phyloP scores from a whole-genome alignment of 2,329 filamentous ascomycete genomes.

The Aspergillus sp. region DNA sequence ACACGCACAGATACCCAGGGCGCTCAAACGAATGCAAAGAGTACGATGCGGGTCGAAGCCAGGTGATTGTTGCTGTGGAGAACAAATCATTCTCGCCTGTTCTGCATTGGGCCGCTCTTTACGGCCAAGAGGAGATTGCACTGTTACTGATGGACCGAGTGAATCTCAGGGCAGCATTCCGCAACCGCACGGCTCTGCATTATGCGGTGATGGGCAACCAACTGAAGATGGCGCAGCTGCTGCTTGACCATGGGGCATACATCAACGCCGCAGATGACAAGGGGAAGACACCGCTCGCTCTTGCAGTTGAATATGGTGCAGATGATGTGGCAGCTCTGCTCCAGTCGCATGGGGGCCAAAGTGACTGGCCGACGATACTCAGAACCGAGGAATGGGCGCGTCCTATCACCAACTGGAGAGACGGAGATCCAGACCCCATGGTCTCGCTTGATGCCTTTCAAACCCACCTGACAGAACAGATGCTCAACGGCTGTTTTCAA shows the following conservation, averaged over 20 bases:
- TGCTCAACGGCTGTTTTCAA: background rate
- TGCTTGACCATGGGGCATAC: background rate
- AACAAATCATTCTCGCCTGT: background rate
- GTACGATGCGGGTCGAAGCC: background rate
- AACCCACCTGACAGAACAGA: background rate
- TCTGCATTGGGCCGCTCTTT: background rate
- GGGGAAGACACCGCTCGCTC: background rate
- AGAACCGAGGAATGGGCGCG: background rate
- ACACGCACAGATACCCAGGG: background rate
- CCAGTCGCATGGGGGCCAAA: background rate
- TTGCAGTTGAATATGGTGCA: background rate
- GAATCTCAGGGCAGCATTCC: background rate
- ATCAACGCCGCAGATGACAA: background rate
- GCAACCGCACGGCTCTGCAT: background rate
- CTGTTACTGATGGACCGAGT: background rate
- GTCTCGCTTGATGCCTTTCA: background rate
- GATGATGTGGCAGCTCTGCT: background rate
- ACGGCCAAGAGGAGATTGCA: background rate
- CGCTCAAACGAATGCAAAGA: background rate
- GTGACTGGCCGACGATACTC: background rate
- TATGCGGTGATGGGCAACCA: background rate
- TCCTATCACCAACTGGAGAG: background rate
- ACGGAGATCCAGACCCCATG: background rate
- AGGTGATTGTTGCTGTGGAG: background rate
- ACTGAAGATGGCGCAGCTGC: background rate